phyloP scores from a whole-genome alignment of 2,329 filamentous ascomycete species.

The Chaetomium sp. region DNA sequence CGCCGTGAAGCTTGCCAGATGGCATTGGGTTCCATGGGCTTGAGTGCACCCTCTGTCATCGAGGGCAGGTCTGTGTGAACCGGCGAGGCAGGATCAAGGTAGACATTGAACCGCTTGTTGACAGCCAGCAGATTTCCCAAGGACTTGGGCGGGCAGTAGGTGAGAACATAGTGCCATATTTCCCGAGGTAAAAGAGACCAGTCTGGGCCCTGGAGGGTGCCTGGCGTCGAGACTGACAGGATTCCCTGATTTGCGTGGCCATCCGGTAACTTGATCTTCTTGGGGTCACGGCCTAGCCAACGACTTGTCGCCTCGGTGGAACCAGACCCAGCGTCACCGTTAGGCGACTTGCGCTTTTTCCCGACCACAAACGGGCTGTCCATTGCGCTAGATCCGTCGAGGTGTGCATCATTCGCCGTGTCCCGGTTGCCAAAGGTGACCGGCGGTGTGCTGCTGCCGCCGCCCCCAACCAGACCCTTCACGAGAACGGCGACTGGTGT shows the following conservation, averaged over 20 bases:
- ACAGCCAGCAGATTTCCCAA: conserved; percentile 67
- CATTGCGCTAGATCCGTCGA: conserved; percentile 24
- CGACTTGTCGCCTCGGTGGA: not conserved
- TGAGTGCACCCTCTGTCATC: conserved; percentile 42
- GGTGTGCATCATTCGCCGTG: conserved; percentile 1
- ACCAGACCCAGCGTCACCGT: conserved; percentile 17
- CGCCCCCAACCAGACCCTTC: not conserved
- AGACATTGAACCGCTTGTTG: conserved; percentile 66
- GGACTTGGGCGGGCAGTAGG: conserved; percentile 63
- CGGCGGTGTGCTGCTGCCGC: not conserved
- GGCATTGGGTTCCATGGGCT: conserved; percentile 57
- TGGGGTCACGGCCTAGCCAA: conserved; percentile 23
- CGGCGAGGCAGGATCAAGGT: conserved; percentile 54
- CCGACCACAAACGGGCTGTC: conserved; percentile 33
- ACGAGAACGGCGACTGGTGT: not conserved
- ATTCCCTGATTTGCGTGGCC: conserved; percentile 1
- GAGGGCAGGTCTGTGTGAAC: conserved; percentile 36
- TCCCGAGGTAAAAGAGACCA: conserved; percentile 55
- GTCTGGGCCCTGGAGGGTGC: conserved; percentile 24
- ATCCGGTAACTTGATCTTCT: conserved; percentile 38
- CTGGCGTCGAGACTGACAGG: conserved; percentile 7
- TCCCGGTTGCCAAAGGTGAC: conserved; percentile 4
- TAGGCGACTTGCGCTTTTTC: conserved; percentile 38
- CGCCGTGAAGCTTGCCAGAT: conserved; percentile 74
- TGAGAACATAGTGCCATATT: conserved; percentile 72